Evolutionary conservation across 495 filamentous ascomycete species (phyloP).

Genomic region (Lophiostoma macrostomum): DNA sequence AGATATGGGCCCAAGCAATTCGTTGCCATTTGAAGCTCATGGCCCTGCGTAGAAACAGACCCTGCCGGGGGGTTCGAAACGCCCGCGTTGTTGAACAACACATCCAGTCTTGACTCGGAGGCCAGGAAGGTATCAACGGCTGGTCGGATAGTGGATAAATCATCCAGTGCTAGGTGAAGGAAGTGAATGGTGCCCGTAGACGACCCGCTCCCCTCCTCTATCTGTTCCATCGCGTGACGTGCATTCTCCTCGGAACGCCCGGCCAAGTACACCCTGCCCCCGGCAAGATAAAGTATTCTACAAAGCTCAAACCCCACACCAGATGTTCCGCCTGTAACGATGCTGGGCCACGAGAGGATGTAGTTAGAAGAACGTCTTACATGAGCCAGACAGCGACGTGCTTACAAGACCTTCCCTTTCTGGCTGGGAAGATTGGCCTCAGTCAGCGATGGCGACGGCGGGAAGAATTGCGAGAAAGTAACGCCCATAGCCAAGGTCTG

Average conservation of each 20-base stretch:
- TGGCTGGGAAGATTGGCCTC: constrained; percentile 10
- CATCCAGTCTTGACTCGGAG: constrained; percentile 45
- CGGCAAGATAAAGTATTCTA: constrained; percentile 40
- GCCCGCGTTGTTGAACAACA: constrained; percentile 50
- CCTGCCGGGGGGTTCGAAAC: constrained; percentile 46
- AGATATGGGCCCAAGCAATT: constrained; percentile 52
- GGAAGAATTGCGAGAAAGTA: constrained; percentile 15
- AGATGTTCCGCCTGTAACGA: constrained; percentile 41
- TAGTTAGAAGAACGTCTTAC: too few relatives aligned
- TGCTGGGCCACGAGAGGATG: too few relatives aligned
- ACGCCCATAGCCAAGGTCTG: constrained; percentile 9
- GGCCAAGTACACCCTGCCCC: constrained; percentile 43
- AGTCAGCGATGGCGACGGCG: constrained; percentile 9
- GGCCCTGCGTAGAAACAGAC: constrained; percentile 38
- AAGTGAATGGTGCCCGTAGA: neutral
- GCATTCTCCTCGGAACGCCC: constrained; percentile 15
- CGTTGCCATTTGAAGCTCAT: constrained; percentile 49
- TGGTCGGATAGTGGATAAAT: constrained; percentile 47
- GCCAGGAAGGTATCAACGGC: constrained; percentile 44
- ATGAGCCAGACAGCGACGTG: too few relatives aligned
- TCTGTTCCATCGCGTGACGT: neutral
- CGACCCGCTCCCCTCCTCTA: constrained; percentile 20
- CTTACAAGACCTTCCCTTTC: constrained; percentile 18
- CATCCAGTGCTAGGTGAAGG: constrained; percentile 42
- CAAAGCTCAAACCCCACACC: constrained; percentile 43